phyloP scores from a whole-genome alignment of 2,329 filamentous ascomycete genomes.

The Fusarium secorum region DNA sequence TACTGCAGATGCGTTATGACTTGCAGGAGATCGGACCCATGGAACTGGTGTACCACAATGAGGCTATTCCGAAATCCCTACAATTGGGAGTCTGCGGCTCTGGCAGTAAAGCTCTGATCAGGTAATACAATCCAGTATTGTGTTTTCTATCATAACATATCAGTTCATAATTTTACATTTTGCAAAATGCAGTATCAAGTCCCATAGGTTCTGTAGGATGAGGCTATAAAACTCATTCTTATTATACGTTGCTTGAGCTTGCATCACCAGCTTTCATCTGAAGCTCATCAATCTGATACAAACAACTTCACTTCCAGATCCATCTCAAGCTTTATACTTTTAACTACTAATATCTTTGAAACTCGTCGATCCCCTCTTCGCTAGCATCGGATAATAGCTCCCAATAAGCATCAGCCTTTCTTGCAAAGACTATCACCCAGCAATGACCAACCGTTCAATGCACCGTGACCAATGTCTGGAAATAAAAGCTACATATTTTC shows the following conservation, averaged over 20 bases:
- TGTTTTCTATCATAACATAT: accelerated
- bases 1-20: not conserved
- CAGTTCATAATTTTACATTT: no score
- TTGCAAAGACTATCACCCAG: not conserved
- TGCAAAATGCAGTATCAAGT: not conserved
- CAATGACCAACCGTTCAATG: not conserved
- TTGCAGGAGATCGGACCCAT: constrained; percentile 1
- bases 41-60: not conserved
- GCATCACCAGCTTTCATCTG: not conserved
- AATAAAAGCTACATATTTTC: no score
- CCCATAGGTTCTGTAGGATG: not conserved
- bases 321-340: not conserved
- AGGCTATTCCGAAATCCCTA: not conserved
- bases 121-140: not conserved
- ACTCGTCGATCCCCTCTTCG: not conserved
- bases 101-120: not conserved
- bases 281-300: not conserved
- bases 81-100: not conserved
- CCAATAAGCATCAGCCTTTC: not conserved
- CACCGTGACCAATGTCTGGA: not conserved
- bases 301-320: not conserved
- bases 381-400: not conserved
- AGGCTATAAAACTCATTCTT: not conserved
- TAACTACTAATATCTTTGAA: not conserved
- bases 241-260: not conserved